Evolutionary conservation across 139 green algal species (phyloP).

Genomic region (Chlamydomonas eustigma): DNA sequence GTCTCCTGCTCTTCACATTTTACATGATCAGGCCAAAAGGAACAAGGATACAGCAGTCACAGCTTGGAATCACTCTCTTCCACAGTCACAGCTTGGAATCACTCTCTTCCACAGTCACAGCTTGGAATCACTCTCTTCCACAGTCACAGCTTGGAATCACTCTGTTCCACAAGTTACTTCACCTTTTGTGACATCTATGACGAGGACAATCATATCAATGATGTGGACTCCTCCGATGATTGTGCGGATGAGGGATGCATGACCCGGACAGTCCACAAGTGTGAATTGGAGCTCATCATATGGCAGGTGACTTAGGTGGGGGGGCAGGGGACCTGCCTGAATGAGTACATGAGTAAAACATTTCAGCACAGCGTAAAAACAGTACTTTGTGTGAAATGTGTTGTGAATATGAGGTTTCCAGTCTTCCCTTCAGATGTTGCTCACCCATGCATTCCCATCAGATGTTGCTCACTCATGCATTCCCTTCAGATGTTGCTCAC

Average conservation of each 20-base stretch:
- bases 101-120: neutral
- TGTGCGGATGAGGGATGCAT: slow-evolving; percentile 93
- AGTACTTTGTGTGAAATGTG: too few species aligned
- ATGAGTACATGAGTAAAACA: neutral
- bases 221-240: slow-evolving; percentile 94
- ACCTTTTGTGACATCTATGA: slow-evolving; percentile 93
- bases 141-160: neutral
- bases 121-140: neutral
- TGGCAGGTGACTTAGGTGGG: slow-evolving; percentile 32
- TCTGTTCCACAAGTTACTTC: neutral
- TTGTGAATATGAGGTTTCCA: too few species aligned
- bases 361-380: neutral
- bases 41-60: too few species aligned
- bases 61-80: too few species aligned
- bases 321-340: slow-evolving; percentile 26
- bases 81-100: too few species aligned
- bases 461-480: too few species aligned
- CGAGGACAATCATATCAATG: slow-evolving; percentile 94
- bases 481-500: too few species aligned
- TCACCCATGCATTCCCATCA: too few species aligned
- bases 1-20: too few species aligned
- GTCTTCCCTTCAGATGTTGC: too few species aligned
- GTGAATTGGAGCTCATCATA: slow-evolving; percentile 79
- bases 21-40: too few species aligned
- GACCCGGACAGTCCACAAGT: slow-evolving; percentile 95